Conservation (phyloP, 2,329 filamentous ascomycete genomes). For the Immersiporthe knoxdaviesiana region DNA sequence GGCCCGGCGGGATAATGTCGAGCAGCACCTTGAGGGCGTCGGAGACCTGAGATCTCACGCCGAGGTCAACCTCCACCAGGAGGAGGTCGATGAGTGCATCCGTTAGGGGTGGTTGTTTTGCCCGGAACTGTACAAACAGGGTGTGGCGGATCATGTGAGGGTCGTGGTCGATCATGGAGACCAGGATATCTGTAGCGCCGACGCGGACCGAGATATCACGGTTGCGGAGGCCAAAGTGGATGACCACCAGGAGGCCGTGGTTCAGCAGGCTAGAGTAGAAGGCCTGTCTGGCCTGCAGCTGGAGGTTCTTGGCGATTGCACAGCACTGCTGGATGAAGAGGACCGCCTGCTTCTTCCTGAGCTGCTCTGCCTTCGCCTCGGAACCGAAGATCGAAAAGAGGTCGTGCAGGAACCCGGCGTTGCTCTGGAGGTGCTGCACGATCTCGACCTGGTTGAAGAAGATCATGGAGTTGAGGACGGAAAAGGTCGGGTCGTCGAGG, state of each 20-base stretch:
- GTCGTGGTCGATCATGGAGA: constrained; percentile 94
- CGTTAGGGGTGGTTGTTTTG: constrained; percentile 82
- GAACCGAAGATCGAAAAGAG: constrained; percentile 83
- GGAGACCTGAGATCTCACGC: constrained; percentile 92
- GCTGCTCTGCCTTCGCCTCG: constrained; percentile 57
- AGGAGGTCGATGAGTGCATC: constrained; percentile 92
- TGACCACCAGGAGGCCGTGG: constrained; percentile 84
- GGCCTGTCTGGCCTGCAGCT: constrained; percentile 76
- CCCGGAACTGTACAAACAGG: constrained; percentile 88
- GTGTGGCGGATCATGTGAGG: constrained; percentile 91
- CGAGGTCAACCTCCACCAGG: constrained; percentile 87
- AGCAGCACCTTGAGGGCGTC: constrained; percentile 94
- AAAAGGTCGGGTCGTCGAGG: constrained; percentile 96
- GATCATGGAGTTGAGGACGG: constrained; percentile 94
- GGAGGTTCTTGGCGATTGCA: constrained; percentile 89
- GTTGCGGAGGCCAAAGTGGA: constrained; percentile 88
- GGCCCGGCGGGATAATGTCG: constrained; percentile 63
- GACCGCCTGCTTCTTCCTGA: constrained; percentile 89
- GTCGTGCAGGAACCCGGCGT: constrained; percentile 76
- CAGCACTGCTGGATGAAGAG: constrained; percentile 97
- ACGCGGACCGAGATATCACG: constrained; percentile 83
- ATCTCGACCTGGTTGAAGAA: constrained; percentile 99
- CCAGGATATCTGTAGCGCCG: constrained; percentile 89
- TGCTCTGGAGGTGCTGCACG: constrained; percentile 88
- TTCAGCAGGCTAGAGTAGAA: constrained; percentile 89